Percentiles rank a stretch among this genome's conserved stretches.
Conservation (phyloP, 176 grass and related monocot genomes). For the Aegilops longissima region DNA sequence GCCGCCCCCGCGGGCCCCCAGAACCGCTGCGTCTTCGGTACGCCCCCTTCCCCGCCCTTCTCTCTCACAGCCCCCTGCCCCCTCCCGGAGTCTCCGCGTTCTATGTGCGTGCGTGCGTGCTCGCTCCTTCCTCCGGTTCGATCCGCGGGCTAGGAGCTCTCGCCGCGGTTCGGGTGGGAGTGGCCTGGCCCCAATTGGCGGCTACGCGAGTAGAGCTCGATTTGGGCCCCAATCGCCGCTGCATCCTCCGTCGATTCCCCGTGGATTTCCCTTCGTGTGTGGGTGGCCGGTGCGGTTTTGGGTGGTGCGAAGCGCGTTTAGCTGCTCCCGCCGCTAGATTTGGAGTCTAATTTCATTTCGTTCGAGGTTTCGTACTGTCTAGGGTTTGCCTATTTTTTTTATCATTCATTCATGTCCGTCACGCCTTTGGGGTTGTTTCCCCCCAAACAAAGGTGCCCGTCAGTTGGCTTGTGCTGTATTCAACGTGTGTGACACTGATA, state of each 20-base stretch:
- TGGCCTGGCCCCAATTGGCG: not conserved
- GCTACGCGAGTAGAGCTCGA: not conserved
- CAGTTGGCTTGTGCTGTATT: no score
- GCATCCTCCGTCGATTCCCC: not conserved
- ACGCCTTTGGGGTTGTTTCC: not conserved
- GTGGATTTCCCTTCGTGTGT: not conserved
- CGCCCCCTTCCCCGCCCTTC: not conserved
- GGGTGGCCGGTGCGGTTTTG: not conserved
- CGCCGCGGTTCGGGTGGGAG: not conserved
- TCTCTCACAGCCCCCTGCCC: not conserved
- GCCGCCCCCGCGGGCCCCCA: constrained; percentile 50
- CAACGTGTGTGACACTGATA: no score
- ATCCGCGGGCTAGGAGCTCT: not conserved
- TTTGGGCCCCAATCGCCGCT: not conserved
- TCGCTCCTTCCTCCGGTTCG: not conserved
- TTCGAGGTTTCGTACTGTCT: not conserved
- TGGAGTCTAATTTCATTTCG: not conserved
- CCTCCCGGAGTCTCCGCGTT: not conserved
- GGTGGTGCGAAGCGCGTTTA: not conserved
- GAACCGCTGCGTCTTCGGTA: constrained; percentile 96
- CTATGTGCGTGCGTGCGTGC: not conserved
- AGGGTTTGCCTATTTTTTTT: constrained; percentile 23
- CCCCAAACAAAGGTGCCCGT: not conserved
- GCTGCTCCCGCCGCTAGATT: not conserved
- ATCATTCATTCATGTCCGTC: not conserved